Evolutionary conservation across 331 rosid genomes (phyloP), one percentile per base, ranked within the genome.

Genomic region (Acacia pycnantha): DNA sequence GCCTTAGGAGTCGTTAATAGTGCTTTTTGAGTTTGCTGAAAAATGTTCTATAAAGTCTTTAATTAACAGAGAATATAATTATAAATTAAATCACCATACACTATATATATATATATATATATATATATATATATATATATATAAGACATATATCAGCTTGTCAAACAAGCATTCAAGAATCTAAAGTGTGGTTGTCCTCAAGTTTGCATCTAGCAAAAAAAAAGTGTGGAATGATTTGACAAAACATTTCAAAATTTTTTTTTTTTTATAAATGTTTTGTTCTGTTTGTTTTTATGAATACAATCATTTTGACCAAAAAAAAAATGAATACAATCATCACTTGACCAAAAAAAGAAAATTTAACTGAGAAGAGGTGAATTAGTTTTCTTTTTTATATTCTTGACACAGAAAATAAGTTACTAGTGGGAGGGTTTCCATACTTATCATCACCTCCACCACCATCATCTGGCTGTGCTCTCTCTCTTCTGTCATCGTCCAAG

Each of bases 401-500:
- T 58, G 29, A 58, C 22, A 53, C 72, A 41, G 37, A 75, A 54
- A 84, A 81, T 54, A 86, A 56, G 77, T 11, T 79, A 78, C 74
- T 81, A 33, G 79, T 82, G 33, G 86, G 71, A 73, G 76, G 69
- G 40, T 86, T 84, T 83, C 82, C 85, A 6, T 82, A 75, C 76
- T 51, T 86, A 3, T 72, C 77, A 11, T 47, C 86, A 75, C 15
- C 59, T 0, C 41, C 59, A 8, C 41, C 58, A 8, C 58, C 73
- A 8, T 47, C 86, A 70, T 86, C 93, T 62, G 98, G 90, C 77
- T 85, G 93, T 94, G 98, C 94, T 92, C 89, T 83, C 98, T 94
- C 98, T 94, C 98, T 94, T 94, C 97, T 94, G 98, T 93, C 98
- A 90, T 44, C 76, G 1, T 83, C 94, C 26, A 89, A 86, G 87